These are phyloP conservation scores for Arthrobotrys conoides DNA, from an alignment of 2,329 filamentous ascomycete genomes.

Conservation along the genomic window DNA sequence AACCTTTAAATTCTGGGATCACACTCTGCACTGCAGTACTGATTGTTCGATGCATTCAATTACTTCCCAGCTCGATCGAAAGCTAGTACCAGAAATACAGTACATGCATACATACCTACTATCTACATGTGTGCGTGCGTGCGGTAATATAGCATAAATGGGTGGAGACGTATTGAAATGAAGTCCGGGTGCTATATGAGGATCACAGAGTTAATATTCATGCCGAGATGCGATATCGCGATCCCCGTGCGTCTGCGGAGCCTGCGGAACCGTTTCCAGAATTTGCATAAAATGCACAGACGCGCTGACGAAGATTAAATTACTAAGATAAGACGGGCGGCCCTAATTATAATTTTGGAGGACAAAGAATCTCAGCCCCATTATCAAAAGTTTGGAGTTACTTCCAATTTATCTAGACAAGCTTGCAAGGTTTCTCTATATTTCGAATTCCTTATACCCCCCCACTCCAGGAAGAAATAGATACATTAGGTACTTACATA, in stretches of 20 bases:
- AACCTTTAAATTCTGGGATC: neutral
- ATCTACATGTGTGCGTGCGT: too few species aligned
- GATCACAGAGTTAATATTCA: too few species aligned
- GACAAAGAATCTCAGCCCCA: neutral
- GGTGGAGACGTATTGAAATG: constrained; percentile 43
- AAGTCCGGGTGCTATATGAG: constrained; percentile 20
- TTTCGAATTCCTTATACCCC: constrained; percentile 26
- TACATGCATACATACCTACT: too few species aligned
- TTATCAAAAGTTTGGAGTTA: constrained; percentile 17
- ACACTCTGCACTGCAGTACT: too few species aligned
- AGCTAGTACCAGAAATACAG: neutral
- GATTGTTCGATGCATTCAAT: constrained; percentile 13
- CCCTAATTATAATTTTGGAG: constrained; percentile 22
- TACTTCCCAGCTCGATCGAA: constrained; percentile 31
- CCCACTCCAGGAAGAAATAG: constrained; percentile 37
- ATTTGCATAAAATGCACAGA: constrained; percentile 35
- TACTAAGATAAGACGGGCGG: constrained; percentile 22
- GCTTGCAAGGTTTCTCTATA: constrained; percentile 39
- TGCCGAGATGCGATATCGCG: too few species aligned
- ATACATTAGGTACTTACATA: constrained; percentile 1
- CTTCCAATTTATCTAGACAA: constrained; percentile 28
- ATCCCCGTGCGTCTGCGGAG: neutral
- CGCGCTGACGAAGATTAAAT: constrained; percentile 19
- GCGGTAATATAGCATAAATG: constrained; percentile 27
- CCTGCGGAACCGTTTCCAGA: constrained; percentile 3